phyloP scores from a whole-genome alignment of 2,329 filamentous ascomycete genomes.

The Nakataea oryzae region DNA sequence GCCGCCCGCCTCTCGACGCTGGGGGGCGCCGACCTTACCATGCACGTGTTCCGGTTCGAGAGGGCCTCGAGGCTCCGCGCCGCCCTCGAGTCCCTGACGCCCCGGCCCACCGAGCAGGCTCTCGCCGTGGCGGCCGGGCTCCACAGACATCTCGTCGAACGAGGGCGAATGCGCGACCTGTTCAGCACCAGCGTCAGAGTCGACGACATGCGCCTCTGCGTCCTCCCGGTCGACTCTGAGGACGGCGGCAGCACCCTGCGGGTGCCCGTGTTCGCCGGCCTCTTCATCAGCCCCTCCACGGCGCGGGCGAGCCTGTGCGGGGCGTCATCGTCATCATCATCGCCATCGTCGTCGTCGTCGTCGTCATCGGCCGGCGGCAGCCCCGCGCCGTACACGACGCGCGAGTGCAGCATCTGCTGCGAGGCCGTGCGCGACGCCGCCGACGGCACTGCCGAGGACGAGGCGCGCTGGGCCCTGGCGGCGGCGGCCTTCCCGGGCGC shows the following conservation, averaged over 20 bases:
- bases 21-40: neutral
- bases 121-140: neutral
- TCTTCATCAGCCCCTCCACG: neutral
- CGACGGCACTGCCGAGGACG: neutral
- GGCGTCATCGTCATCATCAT: neutral
- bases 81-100: neutral
- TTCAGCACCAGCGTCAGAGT: neutral
- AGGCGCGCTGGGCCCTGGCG: neutral
- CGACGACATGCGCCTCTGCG: neutral
- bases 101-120: neutral
- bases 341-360: neutral
- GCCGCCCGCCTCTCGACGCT: neutral
- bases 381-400: neutral
- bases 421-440: constrained; percentile 6
- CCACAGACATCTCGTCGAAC: neutral
- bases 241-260: constrained; percentile 3
- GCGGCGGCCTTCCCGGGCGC: constrained; percentile 4
- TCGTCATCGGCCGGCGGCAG: neutral
- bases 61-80: neutral
- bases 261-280: constrained; percentile 6
- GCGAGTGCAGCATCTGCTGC: constrained; percentile 9
- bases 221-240: constrained; percentile 1
- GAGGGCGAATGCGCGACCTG: neutral
- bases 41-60: constrained; percentile 3
- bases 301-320: neutral